Percentiles rank a stretch among this genome's conserved stretches.
phyloP scores from a whole-genome alignment of 345 rosid species.

The Trapa bicornis region DNA sequence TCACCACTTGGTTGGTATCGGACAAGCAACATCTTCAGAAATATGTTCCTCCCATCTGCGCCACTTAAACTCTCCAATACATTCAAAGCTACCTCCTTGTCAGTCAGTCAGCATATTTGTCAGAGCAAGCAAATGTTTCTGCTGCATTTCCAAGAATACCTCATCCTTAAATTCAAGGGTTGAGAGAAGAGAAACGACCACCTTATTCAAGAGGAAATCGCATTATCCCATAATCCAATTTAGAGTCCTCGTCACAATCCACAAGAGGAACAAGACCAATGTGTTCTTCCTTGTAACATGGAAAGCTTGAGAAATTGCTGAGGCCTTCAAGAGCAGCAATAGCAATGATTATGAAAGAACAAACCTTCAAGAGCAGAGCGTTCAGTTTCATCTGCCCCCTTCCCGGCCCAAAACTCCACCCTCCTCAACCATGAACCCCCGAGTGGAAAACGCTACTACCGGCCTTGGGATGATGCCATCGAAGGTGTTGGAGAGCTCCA shows the following conservation, averaged over 20 bases:
- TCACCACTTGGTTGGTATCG: conserved; percentile 63
- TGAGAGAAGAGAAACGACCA: conserved; percentile 71
- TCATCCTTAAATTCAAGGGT: conserved; percentile 66
- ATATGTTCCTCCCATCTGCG: conserved; percentile 35
- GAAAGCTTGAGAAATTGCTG: conserved; percentile 29
- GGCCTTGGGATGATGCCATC: conserved; percentile 72
- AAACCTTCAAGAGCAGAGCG: conserved; percentile 57
- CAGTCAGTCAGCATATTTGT: conserved; percentile 43
- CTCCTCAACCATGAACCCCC: conserved; percentile 42
- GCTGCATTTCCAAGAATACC: conserved; percentile 51
- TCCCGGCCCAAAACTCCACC: conserved; percentile 62
- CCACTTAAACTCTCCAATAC: conserved; percentile 52
- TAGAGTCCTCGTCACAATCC: conserved; percentile 22
- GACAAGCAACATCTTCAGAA: conserved; percentile 60
- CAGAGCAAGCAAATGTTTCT: conserved; percentile 43
- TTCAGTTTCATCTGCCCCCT: conserved; percentile 19
- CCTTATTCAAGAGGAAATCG: conserved; percentile 61
- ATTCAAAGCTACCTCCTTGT: conserved; percentile 50
- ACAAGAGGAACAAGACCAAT: conserved; percentile 42
- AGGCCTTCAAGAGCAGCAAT: no score
- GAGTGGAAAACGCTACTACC: conserved; percentile 26
- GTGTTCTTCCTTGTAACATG: conserved; percentile 34
- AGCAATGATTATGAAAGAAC: not conserved
- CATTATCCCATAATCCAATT: conserved; percentile 54
- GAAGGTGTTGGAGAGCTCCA: conserved; percentile 39